Evolutionary conservation across 140 eudicot genomes (phyloP), one percentile per base, ranked within the genome.

Genomic region (Erigeron philadelphicus): DNA sequence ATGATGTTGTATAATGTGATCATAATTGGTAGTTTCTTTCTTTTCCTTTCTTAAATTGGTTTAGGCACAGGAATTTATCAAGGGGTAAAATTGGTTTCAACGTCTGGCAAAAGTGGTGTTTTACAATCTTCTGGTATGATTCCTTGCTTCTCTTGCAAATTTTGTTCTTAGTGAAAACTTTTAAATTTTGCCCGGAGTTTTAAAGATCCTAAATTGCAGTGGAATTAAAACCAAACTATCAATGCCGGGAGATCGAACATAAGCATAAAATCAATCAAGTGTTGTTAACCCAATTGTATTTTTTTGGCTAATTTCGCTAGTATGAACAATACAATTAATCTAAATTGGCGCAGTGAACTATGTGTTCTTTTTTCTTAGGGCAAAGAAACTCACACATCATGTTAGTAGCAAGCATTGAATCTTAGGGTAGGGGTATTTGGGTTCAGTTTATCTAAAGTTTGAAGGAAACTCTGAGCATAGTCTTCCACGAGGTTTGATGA

Each of bases 61-160:
- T 64, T 77, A 70, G 41, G 77, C 61, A 48, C 67, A 77, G 62
- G 72, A 45, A 9, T 71, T 43, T 44, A 11, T 71, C 67, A 11
- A 75, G 17, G 69, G 68, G 41, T 77, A 63, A 71, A 52, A 62
- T 70, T 44, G 72, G 67, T 76, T 70, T 62, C 80, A 62, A 62
- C 64, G 62, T 70, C 25, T 8, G 43, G 62, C 72, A 63, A 55
- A 54, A 7, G 16, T 71, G 72, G 66, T 61, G 80, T 75, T 75
- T 68, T 69, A 69, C 81, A 44, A 54, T 16, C 56, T 19, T 56
- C 76, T 77, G 81, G 81, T 77, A 77, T 43, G 81, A 77, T 77
- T 71, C 66, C 67, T 63, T 55, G 25, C 53, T 76, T 49, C 47
- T 61, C 71, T 76, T 63, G 46, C 66, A 38, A 50, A 21, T 25